phyloP scores from a whole-genome alignment of 768 basidiomycete genomes.

The Phanerodontia chrysosporium region DNA sequence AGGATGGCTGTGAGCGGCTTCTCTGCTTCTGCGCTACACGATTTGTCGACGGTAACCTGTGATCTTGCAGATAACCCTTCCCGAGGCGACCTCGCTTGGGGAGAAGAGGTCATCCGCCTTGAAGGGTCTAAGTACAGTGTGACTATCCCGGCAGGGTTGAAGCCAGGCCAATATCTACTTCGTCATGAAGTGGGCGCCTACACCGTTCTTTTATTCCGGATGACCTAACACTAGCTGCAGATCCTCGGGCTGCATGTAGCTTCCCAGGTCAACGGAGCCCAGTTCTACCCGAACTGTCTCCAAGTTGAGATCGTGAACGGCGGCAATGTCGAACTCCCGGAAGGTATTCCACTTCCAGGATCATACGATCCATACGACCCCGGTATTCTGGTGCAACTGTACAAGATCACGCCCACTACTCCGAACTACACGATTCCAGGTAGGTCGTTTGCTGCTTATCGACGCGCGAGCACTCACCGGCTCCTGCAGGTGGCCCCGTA shows the following conservation, averaged over 20 bases:
- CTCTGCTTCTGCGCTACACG: background rate
- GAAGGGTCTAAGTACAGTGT: slow-evolving; percentile 10
- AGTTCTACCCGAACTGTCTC: slow-evolving; percentile 24
- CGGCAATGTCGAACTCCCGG: slow-evolving; percentile 10
- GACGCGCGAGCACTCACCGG: background rate
- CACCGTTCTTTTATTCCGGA: background rate
- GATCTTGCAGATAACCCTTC: slow-evolving; percentile 11
- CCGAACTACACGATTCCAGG: slow-evolving; percentile 15
- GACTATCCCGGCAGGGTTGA: slow-evolving; percentile 20
- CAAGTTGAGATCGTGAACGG: slow-evolving; percentile 23
- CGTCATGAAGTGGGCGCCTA: slow-evolving; percentile 21
- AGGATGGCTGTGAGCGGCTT: slow-evolving; percentile 12
- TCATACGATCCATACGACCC: slow-evolving; percentile 15
- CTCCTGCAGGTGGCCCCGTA: slow-evolving; percentile 4
- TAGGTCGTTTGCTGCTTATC: background rate
- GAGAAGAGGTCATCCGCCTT: slow-evolving; percentile 11
- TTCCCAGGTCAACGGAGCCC: slow-evolving; percentile 11
- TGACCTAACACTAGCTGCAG: slow-evolving; percentile 3
- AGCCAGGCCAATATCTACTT: slow-evolving; percentile 23
- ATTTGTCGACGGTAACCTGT: background rate
- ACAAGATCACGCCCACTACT: slow-evolving; percentile 6
- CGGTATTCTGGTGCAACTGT: slow-evolving; percentile 14
- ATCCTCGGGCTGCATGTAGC: slow-evolving; percentile 17
- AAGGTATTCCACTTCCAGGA: slow-evolving; percentile 14
- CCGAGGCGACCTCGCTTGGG: slow-evolving; percentile 10